A percentile compares a stretch with the other conserved stretches of the same genome.
phyloP scores from a whole-genome alignment of 1,284 basidiomycete genomes.

The Trichosporon inkin region DNA sequence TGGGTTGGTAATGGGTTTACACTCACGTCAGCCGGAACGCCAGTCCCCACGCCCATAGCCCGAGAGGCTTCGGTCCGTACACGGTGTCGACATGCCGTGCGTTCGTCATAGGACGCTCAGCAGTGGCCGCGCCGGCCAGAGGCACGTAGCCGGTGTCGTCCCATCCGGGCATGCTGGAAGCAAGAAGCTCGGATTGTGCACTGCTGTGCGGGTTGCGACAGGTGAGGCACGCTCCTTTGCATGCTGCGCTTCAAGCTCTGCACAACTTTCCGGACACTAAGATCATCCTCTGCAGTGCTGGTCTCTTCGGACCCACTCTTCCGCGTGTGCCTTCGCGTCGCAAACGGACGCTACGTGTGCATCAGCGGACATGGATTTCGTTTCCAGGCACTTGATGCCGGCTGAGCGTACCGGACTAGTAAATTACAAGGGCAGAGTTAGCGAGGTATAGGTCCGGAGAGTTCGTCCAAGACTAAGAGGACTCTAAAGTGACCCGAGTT shows the following conservation, averaged over 20 bases:
- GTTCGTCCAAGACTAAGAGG: too few species aligned
- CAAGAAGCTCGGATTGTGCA: too few species aligned
- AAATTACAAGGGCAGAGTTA: neutral
- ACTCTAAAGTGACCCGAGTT: too few species aligned
- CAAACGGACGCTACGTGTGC: too few species aligned
- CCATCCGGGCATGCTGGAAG: too few species aligned
- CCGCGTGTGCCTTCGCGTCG: too few species aligned
- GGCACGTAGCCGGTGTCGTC: neutral
- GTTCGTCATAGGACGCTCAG: neutral
- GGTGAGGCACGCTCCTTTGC: too few species aligned
- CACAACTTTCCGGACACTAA: too few species aligned
- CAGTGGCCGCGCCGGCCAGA: neutral
- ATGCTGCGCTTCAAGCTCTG: too few species aligned
- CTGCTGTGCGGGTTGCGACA: too few species aligned
- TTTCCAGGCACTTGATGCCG: neutral
- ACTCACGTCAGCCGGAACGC: neutral
- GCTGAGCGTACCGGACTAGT: neutral
- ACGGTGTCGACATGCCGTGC: neutral
- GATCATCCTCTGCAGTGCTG: too few species aligned
- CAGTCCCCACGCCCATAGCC: neutral
- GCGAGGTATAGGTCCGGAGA: neutral
- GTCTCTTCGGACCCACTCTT: too few species aligned
- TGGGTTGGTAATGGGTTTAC: neutral
- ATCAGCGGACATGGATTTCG: neutral
- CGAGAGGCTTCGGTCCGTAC: neutral